phyloP scores from a whole-genome alignment of 352 stramenopile species.

The Globisporangium orthogonon region DNA sequence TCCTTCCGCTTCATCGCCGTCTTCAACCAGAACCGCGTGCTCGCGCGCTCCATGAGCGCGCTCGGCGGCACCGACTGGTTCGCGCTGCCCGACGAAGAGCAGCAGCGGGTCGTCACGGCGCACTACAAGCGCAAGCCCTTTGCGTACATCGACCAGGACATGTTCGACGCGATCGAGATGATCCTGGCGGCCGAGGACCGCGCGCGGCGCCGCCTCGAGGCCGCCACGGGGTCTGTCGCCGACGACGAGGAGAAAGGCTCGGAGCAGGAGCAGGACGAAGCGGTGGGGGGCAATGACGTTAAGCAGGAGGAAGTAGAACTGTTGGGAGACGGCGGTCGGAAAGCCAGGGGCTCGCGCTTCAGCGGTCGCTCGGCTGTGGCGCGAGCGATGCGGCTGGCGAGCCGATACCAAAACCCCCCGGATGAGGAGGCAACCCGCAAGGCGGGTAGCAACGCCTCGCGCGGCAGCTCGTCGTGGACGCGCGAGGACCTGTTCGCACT shows the following conservation, averaged over 20 bases:
- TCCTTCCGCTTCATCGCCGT: slow-evolving; percentile 13
- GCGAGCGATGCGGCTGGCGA: neutral
- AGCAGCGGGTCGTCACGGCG: slow-evolving; percentile 6
- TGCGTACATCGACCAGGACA: slow-evolving; percentile 12
- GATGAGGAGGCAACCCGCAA: neutral
- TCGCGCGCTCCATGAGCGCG: slow-evolving; percentile 11
- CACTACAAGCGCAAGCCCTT: slow-evolving; percentile 16
- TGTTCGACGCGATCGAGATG: slow-evolving; percentile 13
- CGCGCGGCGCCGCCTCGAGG: neutral
- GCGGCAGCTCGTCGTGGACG: slow-evolving; percentile 7
- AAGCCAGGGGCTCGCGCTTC: neutral
- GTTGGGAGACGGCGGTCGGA: neutral
- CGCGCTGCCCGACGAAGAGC: slow-evolving; percentile 3
- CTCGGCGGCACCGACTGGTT: slow-evolving; percentile 10
- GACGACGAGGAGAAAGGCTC: neutral
- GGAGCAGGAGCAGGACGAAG: neutral
- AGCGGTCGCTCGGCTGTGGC: neutral
- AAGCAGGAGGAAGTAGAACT: neutral
- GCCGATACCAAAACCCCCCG: neutral
- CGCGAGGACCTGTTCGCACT: slow-evolving; percentile 7
- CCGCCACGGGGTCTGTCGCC: neutral
- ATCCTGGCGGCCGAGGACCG: slow-evolving; percentile 9
- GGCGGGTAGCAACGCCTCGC: neutral
- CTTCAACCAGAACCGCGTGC: slow-evolving; percentile 12
- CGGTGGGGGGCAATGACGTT: neutral